Conservation (phyloP, 176 grass and related monocot species). For the Leersia perrieri region DNA sequence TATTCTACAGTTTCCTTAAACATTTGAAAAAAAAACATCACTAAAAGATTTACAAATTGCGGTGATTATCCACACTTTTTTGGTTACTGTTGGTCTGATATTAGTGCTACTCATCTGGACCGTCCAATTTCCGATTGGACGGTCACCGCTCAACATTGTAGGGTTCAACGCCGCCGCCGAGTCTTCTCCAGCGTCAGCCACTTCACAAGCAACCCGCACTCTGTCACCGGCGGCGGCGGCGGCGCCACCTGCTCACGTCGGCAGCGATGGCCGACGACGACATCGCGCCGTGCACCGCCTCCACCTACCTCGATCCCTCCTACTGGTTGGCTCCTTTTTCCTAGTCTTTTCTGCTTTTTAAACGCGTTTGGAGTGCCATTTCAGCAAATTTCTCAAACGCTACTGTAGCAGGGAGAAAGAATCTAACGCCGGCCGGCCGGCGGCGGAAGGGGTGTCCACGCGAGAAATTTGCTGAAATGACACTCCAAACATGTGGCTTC, state of each 20-base stretch:
- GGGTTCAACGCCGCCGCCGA: not conserved
- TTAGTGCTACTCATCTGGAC: not conserved
- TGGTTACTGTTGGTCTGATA: not conserved
- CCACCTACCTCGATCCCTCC: slow-evolving; percentile 53
- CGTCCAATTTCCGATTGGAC: not conserved
- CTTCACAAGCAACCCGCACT: not conserved
- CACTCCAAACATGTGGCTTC: too few relatives aligned
- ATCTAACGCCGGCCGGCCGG: slow-evolving; percentile 2
- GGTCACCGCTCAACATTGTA: not conserved
- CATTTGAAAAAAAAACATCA: too few relatives aligned
- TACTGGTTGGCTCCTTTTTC: slow-evolving; percentile 48
- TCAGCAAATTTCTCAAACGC: too few relatives aligned
- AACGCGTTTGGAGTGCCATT: too few relatives aligned
- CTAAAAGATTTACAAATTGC: too few relatives aligned
- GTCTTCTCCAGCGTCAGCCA: not conserved
- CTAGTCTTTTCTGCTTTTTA: too few relatives aligned
- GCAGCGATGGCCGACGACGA: slow-evolving; percentile 33
- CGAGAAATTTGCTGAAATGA: too few relatives aligned
- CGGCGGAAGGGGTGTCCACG: not conserved
- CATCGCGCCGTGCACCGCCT: slow-evolving; percentile 40
- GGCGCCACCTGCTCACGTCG: not conserved
- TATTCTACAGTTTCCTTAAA: too few relatives aligned
- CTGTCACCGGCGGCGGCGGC: not conserved
- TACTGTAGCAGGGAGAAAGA: not conserved
- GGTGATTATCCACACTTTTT: too few relatives aligned